Evolutionary conservation across 164 flowering plant genomes (phyloP).

Genomic region (Chloranthus sessilifolius): DNA sequence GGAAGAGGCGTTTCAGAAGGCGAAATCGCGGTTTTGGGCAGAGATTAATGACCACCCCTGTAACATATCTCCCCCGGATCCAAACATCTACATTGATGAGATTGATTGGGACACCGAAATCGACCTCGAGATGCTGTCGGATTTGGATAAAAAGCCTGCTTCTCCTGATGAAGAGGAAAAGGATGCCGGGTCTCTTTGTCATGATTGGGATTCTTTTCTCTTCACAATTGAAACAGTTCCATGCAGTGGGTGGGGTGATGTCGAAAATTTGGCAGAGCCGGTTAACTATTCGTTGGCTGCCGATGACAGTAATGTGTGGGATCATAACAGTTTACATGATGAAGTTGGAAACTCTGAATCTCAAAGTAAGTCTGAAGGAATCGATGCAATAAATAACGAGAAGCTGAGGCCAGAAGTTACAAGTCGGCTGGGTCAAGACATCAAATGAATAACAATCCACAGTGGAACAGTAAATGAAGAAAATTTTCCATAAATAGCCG

Average conservation of each 20-base stretch:
- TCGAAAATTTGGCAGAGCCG: constrained; percentile 3
- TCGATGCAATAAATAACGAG: too few species aligned
- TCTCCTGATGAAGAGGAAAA: constrained; percentile 22
- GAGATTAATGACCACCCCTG: constrained; percentile 36
- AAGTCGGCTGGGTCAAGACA: too few species aligned
- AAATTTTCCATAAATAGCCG: too few species aligned
- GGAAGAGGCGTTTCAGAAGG: constrained; percentile 60
- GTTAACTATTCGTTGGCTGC: neutral
- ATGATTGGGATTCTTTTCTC: constrained; percentile 9
- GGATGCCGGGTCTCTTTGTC: constrained; percentile 1
- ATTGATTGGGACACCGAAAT: constrained; percentile 46
- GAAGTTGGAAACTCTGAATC: too few species aligned
- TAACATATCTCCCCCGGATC: constrained; percentile 46
- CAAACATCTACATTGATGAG: constrained; percentile 50
- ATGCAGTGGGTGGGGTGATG: constrained; percentile 32
- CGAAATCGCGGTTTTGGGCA: constrained; percentile 55
- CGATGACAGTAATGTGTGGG: constrained; percentile 26
- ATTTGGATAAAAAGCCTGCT: constrained; percentile 29
- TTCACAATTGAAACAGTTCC: neutral
- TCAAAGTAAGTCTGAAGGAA: too few species aligned
- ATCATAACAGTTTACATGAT: too few species aligned
- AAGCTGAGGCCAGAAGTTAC: too few species aligned
- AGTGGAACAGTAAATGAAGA: too few species aligned
- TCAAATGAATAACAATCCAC: too few species aligned
- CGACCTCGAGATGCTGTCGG: constrained; percentile 41